Conservation (phyloP, 179 eudicot species). For the Pouteria campechiana region DNA sequence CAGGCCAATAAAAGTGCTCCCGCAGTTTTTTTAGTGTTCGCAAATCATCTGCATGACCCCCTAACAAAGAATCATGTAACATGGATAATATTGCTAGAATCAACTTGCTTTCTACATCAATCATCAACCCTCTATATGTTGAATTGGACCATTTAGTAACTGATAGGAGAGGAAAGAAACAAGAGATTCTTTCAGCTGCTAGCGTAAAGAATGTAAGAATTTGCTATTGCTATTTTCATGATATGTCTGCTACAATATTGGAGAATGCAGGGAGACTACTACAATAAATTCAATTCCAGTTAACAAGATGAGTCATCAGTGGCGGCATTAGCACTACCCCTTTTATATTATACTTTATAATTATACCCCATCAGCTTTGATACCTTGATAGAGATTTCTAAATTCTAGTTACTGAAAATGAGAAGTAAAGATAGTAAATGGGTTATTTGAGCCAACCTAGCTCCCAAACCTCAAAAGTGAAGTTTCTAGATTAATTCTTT, state of each 20-base stretch:
- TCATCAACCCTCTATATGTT: too few species aligned
- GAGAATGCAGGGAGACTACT: too few species aligned
- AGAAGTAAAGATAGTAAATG: too few species aligned
- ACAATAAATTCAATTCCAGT: neutral
- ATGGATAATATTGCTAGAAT: neutral
- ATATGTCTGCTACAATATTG: neutral
- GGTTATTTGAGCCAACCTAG: too few species aligned
- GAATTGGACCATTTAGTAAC: too few species aligned
- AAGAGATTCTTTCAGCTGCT: too few species aligned
- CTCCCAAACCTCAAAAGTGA: too few species aligned
- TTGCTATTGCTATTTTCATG: neutral
- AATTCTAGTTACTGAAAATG: too few species aligned
- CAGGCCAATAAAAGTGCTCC: neutral
- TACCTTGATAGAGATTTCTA: too few species aligned
- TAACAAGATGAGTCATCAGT: neutral
- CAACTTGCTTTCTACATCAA: too few species aligned
- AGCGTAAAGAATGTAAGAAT: neutral
- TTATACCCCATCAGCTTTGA: neutral
- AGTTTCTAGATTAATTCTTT: too few species aligned
- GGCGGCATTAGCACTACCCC: neutral
- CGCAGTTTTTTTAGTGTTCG: neutral
- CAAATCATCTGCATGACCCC: constrained; percentile 1
- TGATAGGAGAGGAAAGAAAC: too few species aligned
- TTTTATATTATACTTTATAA: neutral
- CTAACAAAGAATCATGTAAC: neutral